Percentiles rank a stretch among this genome's conserved stretches.
Evolutionary conservation across 768 basidiomycete genomes (phyloP).

Genomic region (Suillus americanus): DNA sequence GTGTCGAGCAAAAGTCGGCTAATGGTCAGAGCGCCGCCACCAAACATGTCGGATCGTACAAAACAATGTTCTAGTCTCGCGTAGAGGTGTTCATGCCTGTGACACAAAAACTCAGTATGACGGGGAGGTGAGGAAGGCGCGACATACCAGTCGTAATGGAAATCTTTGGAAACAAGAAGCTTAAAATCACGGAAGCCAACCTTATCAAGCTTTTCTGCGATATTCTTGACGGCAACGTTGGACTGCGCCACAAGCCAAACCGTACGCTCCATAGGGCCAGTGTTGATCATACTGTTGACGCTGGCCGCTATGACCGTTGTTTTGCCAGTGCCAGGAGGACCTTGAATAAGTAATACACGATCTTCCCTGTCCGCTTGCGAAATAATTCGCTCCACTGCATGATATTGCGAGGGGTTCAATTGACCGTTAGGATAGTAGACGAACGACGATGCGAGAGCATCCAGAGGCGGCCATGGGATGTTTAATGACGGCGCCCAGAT

Average conservation of each 20-base stretch:
- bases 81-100: conserved; percentile 55
- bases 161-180: conserved; percentile 45
- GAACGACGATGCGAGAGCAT: background rate
- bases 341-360: conserved; percentile 29
- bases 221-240: conserved; percentile 53
- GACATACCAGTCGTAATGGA: conserved; percentile 45
- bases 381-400: conserved; percentile 31
- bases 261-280: conserved; percentile 11
- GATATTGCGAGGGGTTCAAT: conserved; percentile 29
- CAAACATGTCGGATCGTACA: conserved; percentile 37
- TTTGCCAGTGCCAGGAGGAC: conserved; percentile 46
- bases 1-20: conserved; percentile 26
- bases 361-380: conserved; percentile 18
- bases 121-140: background rate
- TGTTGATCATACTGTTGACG: conserved; percentile 22
- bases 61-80: conserved; percentile 31
- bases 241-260: conserved; percentile 49
- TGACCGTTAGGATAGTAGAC: conserved; percentile 1
- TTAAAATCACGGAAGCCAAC: conserved; percentile 35
- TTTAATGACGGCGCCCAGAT: conserved; percentile 28
- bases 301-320: conserved; percentile 42
- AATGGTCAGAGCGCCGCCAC: conserved; percentile 13
- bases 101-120: conserved; percentile 1
- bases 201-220: conserved; percentile 44
- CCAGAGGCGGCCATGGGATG: conserved; percentile 16